Conservation (phyloP, 2,329 filamentous ascomycete species). For the Saccharata proteae region DNA sequence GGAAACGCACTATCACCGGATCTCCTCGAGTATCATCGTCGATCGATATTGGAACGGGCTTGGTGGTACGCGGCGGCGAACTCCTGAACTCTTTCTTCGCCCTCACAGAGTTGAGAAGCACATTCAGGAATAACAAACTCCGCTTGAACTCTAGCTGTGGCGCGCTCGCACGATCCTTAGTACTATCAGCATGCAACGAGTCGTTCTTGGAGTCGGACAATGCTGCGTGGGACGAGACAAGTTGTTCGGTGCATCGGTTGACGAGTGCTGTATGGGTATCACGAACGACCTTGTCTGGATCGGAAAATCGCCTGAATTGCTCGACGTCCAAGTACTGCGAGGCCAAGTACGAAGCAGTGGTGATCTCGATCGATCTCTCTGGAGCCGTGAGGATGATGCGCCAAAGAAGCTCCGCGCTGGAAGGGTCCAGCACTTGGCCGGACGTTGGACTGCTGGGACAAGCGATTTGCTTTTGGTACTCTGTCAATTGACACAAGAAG, state of each 20-base stretch:
- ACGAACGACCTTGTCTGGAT: constrained; percentile 24
- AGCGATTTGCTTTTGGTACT: constrained; percentile 5
- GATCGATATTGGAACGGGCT: constrained; percentile 33
- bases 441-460: constrained; percentile 31
- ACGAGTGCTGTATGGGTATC: constrained; percentile 58
- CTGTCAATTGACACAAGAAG: constrained; percentile 40
- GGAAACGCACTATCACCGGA: constrained; percentile 56
- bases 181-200: background rate
- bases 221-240: constrained; percentile 4
- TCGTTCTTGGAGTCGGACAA: background rate
- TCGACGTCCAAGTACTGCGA: constrained; percentile 54
- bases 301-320: constrained; percentile 1
- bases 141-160: constrained; percentile 19
- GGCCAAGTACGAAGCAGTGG: constrained; percentile 60
- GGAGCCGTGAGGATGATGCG: constrained; percentile 62
- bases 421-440: constrained; percentile 38
- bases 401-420: constrained; percentile 64
- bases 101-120: constrained; percentile 12
- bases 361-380: constrained; percentile 50
- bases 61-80: constrained; percentile 1
- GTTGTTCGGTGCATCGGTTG: constrained; percentile 54
- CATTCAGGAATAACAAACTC: constrained; percentile 23
- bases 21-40: constrained; percentile 48
- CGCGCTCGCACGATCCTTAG: constrained; percentile 7
- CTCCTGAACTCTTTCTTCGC: constrained; percentile 2